These are phyloP conservation scores for Colletotrichum sp. DNA, from an alignment of 2,329 filamentous ascomycete genomes.

Conservation along the genomic window DNA sequence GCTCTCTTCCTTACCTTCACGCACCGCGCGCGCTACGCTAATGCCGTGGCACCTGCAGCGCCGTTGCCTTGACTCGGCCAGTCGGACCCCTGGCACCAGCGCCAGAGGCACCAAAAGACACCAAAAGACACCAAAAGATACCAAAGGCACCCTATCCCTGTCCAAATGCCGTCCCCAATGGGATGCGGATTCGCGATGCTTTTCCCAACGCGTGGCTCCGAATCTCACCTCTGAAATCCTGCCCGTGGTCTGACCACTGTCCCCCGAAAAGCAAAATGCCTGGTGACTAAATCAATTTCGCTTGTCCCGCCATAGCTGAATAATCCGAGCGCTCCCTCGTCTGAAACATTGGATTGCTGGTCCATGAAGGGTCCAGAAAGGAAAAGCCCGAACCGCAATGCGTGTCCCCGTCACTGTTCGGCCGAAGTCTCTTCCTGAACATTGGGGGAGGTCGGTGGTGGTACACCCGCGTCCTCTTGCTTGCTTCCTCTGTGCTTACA, in stretches of 20 bases:
- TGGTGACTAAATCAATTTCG: neutral
- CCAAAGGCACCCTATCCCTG: neutral
- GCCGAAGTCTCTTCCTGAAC: neutral
- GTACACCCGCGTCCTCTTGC: neutral
- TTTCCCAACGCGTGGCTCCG: neutral
- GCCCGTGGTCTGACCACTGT: neutral
- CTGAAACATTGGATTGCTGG: slow-evolving; percentile 16
- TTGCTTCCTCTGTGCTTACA: neutral
- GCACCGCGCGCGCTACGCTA: slow-evolving; percentile 3
- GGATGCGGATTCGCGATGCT: neutral
- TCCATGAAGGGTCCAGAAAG: neutral
- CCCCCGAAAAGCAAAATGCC: neutral
- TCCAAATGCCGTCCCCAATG: neutral
- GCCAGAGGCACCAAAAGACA: neutral
- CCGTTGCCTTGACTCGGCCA: slow-evolving; percentile 8
- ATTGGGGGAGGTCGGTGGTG: neutral
- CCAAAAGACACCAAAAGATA: neutral
- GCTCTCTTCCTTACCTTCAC: neutral
- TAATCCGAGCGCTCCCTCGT: slow-evolving; percentile 14
- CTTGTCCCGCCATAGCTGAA: neutral
- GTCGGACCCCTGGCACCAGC: neutral
- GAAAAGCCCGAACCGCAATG: neutral
- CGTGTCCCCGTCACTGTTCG: neutral
- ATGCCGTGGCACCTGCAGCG: slow-evolving; percentile 5
- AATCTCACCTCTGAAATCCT: neutral